Percentiles rank a stretch among this genome's conserved stretches.
Conservation (phyloP, 2,329 filamentous ascomycete genomes). For the Sphaerulina populicola region DNA sequence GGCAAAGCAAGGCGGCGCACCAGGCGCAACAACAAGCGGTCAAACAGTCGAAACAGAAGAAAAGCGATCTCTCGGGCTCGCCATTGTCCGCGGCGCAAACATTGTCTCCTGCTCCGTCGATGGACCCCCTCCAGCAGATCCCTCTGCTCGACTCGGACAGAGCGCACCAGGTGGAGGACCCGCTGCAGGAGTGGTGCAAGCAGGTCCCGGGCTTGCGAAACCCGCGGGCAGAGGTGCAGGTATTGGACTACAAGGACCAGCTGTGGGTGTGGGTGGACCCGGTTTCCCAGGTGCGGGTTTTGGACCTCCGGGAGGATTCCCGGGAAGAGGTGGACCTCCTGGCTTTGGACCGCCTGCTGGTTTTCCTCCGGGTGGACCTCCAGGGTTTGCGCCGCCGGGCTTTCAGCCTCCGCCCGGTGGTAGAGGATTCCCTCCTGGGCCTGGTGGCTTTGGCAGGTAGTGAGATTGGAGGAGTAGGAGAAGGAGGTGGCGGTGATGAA, state of each 20-base stretch:
- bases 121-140: constrained; percentile 88
- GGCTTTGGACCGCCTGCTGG: constrained; percentile 18
- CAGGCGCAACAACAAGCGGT: constrained; percentile 46
- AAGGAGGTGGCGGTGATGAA: background rate
- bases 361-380: constrained; percentile 28
- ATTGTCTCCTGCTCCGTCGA: constrained; percentile 94
- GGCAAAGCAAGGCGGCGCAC: constrained; percentile 63
- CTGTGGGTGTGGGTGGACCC: constrained; percentile 74
- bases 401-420: constrained; percentile 58
- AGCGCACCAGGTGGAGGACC: constrained; percentile 56
- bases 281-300: constrained; percentile 51
- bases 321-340: constrained; percentile 34
- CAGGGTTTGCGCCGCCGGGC: constrained; percentile 41
- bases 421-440: constrained; percentile 29
- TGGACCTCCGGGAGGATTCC: constrained; percentile 29
- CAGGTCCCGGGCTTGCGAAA: constrained; percentile 82
- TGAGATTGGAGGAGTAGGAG: background rate
- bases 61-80: constrained; percentile 91
- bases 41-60: constrained; percentile 77
- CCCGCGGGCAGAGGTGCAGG: constrained; percentile 74
- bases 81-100: constrained; percentile 87
- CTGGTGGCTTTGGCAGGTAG: constrained; percentile 29
- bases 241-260: constrained; percentile 78
- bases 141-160: constrained; percentile 78
- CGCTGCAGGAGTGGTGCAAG: constrained; percentile 59